Evolutionary conservation across 2,329 filamentous ascomycete species (phyloP).

Genomic region (Phyllosticta paracitricarpa): DNA sequence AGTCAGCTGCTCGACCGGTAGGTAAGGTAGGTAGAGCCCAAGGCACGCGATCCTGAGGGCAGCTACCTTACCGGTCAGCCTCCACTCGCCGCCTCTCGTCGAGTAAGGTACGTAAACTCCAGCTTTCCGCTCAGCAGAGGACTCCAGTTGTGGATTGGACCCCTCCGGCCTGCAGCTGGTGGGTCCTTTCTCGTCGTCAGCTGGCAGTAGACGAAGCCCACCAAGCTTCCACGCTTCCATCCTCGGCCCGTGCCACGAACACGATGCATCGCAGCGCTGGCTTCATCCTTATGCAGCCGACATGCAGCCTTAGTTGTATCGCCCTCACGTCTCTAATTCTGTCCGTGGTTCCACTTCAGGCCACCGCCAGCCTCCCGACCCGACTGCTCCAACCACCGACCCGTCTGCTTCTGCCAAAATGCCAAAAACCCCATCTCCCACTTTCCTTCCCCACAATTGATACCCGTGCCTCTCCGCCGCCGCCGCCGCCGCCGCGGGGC

Average conservation of each 20-base stretch:
- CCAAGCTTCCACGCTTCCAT: background rate
- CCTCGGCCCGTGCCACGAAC: background rate
- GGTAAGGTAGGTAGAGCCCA: background rate
- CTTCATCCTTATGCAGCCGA: background rate
- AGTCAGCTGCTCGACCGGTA: background rate
- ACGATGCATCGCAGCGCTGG: background rate
- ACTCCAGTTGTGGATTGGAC: background rate
- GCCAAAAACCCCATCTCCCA: background rate
- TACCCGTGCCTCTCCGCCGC: slow-evolving; percentile 5
- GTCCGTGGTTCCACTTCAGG: background rate
- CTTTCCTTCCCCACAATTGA: slow-evolving; percentile 7
- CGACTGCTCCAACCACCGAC: background rate
- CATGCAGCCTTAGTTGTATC: background rate
- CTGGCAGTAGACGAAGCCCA: background rate
- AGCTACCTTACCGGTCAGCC: background rate
- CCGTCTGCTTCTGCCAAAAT: background rate
- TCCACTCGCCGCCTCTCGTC: background rate
- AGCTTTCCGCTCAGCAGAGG: background rate
- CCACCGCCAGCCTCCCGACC: background rate
- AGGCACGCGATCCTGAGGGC: background rate
- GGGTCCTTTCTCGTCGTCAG: background rate
- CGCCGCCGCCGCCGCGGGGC: slow-evolving; percentile 4
- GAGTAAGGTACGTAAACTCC: background rate
- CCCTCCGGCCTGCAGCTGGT: background rate
- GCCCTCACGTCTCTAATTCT: background rate